Base-by-base conservation (phyloP, 2,329 filamentous ascomycete genomes). In the Epicoccum sorghinum region DNA sequence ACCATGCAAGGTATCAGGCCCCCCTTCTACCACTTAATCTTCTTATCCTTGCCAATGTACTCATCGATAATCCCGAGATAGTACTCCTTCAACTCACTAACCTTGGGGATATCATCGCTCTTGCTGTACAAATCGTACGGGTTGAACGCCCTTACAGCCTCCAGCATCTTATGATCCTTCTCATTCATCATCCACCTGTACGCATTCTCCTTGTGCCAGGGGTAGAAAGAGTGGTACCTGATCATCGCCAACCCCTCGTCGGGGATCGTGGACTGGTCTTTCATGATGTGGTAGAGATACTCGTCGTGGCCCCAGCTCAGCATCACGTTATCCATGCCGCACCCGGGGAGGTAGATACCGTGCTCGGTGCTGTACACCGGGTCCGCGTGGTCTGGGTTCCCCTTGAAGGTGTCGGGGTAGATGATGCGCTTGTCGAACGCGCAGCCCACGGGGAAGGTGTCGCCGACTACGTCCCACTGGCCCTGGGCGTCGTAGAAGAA, bases 51-150 rank as follows among this genome's bases (percentile, higher is more conserved):
- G 71, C 72, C 72, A 42, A 90, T 90, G 76, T 83, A 91, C 75
- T 90, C 88, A 60, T 91, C 83, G 60, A 92, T 90, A 47, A 91
- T 80, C 55, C 87, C 87, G 60, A 89, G 68, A 70, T 91, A 91
- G 75, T 91, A 91, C 5, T 85, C 85, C 84, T 93, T 96, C 53
- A 96, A 79, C 66, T 90, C 85, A 69, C 91, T 88, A 0, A 88
- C 84, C 52, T 84, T 87, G 1, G 91, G 91, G 22, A 91, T 82
- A 23, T 86, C 89, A 67, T 96, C 91, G 65, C 87, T 92, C 86
- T 96, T 96, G 79, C 89, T 93, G 79, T 96, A 96, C 47, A 96
- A 72, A 71, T 96, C 92, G 67, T 96, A 96, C 0, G 91, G 91
- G 73, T 96, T 96, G 77, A 96, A 96, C 0, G 89, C 90, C 74